A percentile compares a stretch with the other conserved stretches of the same genome.
These are phyloP conservation scores for Diaporthe sp. DNA, from an alignment of 2,329 filamentous ascomycete genomes.

Conservation along the genomic window DNA sequence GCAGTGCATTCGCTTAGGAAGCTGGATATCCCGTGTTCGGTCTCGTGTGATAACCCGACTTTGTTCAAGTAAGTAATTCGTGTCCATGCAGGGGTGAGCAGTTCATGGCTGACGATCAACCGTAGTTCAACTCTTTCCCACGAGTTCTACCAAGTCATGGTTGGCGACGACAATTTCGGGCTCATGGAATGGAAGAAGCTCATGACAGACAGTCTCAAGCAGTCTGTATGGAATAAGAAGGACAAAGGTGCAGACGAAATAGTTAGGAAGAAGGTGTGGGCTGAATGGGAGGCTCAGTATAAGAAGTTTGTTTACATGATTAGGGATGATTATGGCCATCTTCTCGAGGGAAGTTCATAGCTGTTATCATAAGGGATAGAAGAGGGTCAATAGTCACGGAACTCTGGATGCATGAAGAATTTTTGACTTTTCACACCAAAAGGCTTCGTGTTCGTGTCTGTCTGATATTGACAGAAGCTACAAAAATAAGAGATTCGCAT, in stretches of 20 bases:
- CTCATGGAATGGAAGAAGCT: not conserved
- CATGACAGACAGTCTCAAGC: not conserved
- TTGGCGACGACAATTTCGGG: not conserved
- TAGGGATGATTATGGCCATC: not conserved
- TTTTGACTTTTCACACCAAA: too few species aligned
- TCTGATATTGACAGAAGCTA: too few species aligned
- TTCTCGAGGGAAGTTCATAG: not conserved
- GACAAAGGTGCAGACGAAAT: too few species aligned
- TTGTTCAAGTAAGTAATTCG: not conserved
- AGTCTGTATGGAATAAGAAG: not conserved
- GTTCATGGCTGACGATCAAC: not conserved
- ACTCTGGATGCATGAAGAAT: too few species aligned
- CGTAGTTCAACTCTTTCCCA: slow-evolving; percentile 12
- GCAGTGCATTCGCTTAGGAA: not conserved
- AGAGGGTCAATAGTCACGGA: not conserved
- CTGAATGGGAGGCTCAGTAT: not conserved
- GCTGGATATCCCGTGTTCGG: not conserved
- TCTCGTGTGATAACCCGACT: slow-evolving; percentile 10
- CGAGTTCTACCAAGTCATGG: slow-evolving; percentile 21
- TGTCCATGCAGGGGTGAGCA: not conserved
- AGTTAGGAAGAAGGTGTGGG: not conserved
- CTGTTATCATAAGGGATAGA: not conserved
- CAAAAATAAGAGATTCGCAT: too few species aligned
- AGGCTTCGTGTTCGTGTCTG: too few species aligned
- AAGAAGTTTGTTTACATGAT: not conserved